Base-by-base conservation (phyloP, 768 basidiomycete species). In the Calocybe indica region DNA sequence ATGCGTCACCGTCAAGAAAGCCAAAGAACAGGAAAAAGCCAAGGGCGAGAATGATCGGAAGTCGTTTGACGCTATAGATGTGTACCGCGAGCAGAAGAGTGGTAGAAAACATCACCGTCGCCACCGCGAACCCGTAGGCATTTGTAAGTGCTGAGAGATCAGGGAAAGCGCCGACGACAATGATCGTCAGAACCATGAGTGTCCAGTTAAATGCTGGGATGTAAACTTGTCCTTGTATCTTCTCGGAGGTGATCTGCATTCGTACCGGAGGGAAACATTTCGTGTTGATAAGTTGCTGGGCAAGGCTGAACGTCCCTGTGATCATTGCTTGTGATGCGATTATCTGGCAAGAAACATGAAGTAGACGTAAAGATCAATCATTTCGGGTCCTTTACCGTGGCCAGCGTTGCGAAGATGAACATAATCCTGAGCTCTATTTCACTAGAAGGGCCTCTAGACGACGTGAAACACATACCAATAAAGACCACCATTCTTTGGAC, bases 301-400 rank as follows among this genome's bases (percentile, higher is more conserved):
- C 54, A 11, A 82, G 65, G 57, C 71, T 74, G 68, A 79, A 86
- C 0, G 80, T 77, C 0, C 80, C 84, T 0, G 82, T 82, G 55
- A 86, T 85, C 73, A 85, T 73, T 6, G 83, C 80, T 62, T 82
- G 79, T 4, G 80, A 82, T 7, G 80, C 81, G 37, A 81, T 73
- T 41, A 80, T 65, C 78, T 80, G 44, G 4, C 47, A n/a, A 28
- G 7, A 11, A 41, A 22, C 22, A 22, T 22, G 22, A 22, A 22
- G 22, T 22, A 2, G 22, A 22, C 22, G 22, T 4, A 4, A 22
- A 1, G 22, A 22, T 22, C 22, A 22, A 22, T 22, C 4, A 22
- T 22, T 22, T 22, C 22, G 4, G 22, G 22, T 22, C 22, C 22
- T 72, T 55, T 52, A 83, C 79, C 7, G 83, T 83, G 0, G 84